These are phyloP conservation scores for Isatis tinctoria DNA, from an alignment of 345 rosid species.

Conservation along the genomic window DNA sequence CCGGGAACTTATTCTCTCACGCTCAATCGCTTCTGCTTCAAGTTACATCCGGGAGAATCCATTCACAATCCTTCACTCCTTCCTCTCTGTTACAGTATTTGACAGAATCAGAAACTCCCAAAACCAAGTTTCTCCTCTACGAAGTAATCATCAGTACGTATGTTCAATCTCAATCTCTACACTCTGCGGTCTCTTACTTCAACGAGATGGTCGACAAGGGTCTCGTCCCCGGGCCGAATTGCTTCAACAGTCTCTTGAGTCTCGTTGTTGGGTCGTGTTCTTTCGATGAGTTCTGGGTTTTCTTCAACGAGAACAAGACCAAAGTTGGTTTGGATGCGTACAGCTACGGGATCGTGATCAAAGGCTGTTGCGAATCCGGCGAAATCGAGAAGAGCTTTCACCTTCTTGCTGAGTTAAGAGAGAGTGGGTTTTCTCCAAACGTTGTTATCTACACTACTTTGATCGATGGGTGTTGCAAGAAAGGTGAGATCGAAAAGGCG, in stretches of 20 bases:
- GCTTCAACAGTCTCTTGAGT: conserved; percentile 45
- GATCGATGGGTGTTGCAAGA: conserved; percentile 83
- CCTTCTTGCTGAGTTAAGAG: conserved; percentile 44
- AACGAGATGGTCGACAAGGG: conserved; percentile 48
- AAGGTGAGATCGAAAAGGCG: conserved; percentile 51
- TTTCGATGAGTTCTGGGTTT: conserved; percentile 41
- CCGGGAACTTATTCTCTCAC: conserved; percentile 34
- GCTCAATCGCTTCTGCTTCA: conserved; percentile 51
- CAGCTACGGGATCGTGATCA: conserved; percentile 68
- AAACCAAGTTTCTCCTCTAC: conserved; percentile 30
- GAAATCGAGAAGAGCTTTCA: conserved; percentile 44
- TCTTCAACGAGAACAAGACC: conserved; percentile 38
- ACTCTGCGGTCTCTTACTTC: conserved; percentile 44
- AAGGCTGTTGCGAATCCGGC: conserved; percentile 65
- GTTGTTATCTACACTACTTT: conserved; percentile 67
- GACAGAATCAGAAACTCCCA: conserved; percentile 25
- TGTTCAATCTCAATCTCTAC: conserved; percentile 40
- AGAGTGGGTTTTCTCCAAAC: conserved; percentile 46
- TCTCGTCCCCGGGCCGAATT: conserved; percentile 36
- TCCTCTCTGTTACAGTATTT: conserved; percentile 41
- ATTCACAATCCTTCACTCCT: conserved; percentile 42
- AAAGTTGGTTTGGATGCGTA: conserved; percentile 46
- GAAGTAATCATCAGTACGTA: conserved; percentile 49
- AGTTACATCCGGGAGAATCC: conserved; percentile 43
- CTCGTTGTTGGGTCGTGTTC: conserved; percentile 35